Evolutionary conservation across 1,284 basidiomycete genomes (phyloP).

Genomic region (Leccinum griseonigrum): DNA sequence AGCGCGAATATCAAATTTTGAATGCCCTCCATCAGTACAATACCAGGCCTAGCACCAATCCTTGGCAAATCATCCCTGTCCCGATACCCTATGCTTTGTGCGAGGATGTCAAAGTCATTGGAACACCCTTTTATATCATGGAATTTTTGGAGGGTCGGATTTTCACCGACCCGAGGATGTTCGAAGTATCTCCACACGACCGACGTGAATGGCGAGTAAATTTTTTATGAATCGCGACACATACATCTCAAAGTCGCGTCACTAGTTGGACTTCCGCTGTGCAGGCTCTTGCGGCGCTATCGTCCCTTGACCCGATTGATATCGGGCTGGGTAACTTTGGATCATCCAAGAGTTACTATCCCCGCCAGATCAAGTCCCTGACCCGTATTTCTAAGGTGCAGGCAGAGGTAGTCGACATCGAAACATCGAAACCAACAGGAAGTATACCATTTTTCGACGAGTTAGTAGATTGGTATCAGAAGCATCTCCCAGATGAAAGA

Average conservation of each 20-base stretch:
- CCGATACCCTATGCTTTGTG: conserved; percentile 86
- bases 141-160: conserved; percentile 91
- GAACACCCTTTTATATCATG: conserved; percentile 95
- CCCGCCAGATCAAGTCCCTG: conserved; percentile 88
- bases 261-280: conserved; percentile 28
- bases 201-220: conserved; percentile 63
- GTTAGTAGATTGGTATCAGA: conserved; percentile 75
- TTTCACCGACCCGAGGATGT: conserved; percentile 84
- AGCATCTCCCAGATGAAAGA: conserved; percentile 71
- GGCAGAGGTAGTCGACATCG: conserved; percentile 61
- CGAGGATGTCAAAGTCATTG: conserved; percentile 74
- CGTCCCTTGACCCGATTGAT: conserved; percentile 63
- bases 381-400: conserved; percentile 74
- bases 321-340: conserved; percentile 81
- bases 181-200: conserved; percentile 60
- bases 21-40: conserved; percentile 77
- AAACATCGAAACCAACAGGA: conserved; percentile 58
- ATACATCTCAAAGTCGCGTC: not conserved
- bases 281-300: conserved; percentile 43
- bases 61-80: conserved; percentile 69
- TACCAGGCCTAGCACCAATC: conserved; percentile 46
- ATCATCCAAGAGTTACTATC: conserved; percentile 80
- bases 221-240: not conserved
- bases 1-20: conserved; percentile 87
- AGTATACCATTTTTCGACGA: conserved; percentile 72